These are phyloP conservation scores for Alloascoidea hylecoeti DNA, from an alignment of 805 yeast genomes.

Conservation along the genomic window DNA sequence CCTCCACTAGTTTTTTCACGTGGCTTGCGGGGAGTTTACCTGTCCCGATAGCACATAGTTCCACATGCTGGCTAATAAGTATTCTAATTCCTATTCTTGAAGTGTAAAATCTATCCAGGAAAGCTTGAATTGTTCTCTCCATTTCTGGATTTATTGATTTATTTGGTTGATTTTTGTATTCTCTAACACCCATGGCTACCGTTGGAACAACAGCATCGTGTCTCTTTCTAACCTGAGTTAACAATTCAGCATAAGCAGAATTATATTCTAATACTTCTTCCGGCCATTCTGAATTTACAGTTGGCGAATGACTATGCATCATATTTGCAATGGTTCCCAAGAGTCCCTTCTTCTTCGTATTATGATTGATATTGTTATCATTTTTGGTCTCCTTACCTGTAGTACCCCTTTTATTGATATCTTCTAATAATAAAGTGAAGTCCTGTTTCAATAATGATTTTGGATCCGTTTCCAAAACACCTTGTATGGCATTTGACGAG, in stretches of 20 bases:
- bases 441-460: neutral
- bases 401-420: neutral
- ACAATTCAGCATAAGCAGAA: neutral
- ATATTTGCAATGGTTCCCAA: neutral
- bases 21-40: neutral
- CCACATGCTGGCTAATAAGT: slow-evolving; percentile 3
- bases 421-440: neutral
- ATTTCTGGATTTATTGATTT: neutral
- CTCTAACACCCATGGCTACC: slow-evolving; percentile 2
- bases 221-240: neutral
- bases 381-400: neutral
- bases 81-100: slow-evolving; percentile 1
- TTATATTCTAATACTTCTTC: slow-evolving; percentile 1
- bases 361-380: neutral
- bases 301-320: neutral
- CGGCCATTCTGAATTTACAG: slow-evolving; percentile 2
- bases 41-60: slow-evolving; percentile 2
- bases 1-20: neutral
- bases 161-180: neutral
- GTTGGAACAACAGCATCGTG: slow-evolving; percentile 3
- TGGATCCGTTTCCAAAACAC: neutral
- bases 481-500: slow-evolving; percentile 1
- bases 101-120: slow-evolving; percentile 2
- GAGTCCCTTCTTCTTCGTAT: neutral
- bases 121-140: neutral